Evolutionary conservation across 192 early-diverging fungal species (phyloP), one percentile per base, ranked within the genome.

Genomic region (Coemansia sp.): DNA sequence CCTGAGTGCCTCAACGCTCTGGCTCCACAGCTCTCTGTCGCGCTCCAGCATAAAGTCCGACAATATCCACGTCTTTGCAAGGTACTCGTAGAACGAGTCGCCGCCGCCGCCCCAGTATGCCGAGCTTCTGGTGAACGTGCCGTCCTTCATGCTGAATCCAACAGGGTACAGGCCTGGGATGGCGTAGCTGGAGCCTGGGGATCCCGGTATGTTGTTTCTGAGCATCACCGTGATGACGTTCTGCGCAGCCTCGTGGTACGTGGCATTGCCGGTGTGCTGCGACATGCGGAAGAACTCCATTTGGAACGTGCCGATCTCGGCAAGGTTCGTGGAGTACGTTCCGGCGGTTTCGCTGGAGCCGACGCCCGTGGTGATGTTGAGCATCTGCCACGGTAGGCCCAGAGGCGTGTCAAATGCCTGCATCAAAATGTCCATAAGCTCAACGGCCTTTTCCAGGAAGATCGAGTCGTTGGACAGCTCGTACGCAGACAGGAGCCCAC

Each of bases 61-160:
- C 53, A 91, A 89, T 9, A 94, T 74, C 66, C 89, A 95, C 56
- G 93, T 93, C 66, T 98, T 98, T 26, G 85, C 83, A 49, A 96
- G 78, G 61, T 98, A 98, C 82, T 98, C 93, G 83, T 96, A 98
- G 71, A 95, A 98, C 42, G 90, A 92, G 58, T 98, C 96, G 33
- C 92, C 95, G 35, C 92, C 86, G 21, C 89, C 88, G 16, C 96
- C 96, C 60, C 95, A 83, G 49, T 68, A 80, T 23, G 84, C 58
- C 0, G 68, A 37, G 29, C 62, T 55, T 16, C 53, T 58, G 6
- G 68, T 67, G 42, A 83, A 83, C 52, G 60, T 67, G 13, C 75
- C 72, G 7, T 56, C 58, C 13, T 64, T 21, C 75, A 73, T 74
- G 59, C 69, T 72, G 52, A 72, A 62, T 31, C 75, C 58, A 6